Evolutionary conservation across 352 stramenopile species (phyloP).

Genomic region (Pythium folliculosum): DNA sequence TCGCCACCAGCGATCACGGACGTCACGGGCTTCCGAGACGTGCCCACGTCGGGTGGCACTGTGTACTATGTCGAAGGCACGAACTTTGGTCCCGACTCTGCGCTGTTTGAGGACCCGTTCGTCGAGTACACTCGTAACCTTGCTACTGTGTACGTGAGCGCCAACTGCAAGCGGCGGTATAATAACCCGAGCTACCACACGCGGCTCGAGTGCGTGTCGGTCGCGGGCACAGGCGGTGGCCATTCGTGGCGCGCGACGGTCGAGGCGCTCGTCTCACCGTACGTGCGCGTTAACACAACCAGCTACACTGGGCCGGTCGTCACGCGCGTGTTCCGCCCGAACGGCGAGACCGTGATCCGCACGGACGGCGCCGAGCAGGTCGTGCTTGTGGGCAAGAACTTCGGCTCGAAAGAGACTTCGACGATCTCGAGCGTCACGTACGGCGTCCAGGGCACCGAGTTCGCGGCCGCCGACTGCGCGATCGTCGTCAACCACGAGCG

Average conservation of each 20-base stretch:
- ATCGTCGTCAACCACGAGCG: slow-evolving; percentile 58
- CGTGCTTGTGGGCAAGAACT: slow-evolving; percentile 65
- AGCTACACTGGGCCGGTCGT: slow-evolving; percentile 62
- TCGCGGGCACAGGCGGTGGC: slow-evolving; percentile 44
- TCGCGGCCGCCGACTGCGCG: slow-evolving; percentile 35
- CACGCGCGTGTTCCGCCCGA: slow-evolving; percentile 50
- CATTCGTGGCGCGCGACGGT: slow-evolving; percentile 48
- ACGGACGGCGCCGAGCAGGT: slow-evolving; percentile 54
- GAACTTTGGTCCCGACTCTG: slow-evolving; percentile 52
- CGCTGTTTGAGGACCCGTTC: slow-evolving; percentile 46
- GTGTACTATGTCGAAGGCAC: slow-evolving; percentile 49
- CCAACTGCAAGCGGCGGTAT: slow-evolving; percentile 63
- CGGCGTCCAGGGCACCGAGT: slow-evolving; percentile 49
- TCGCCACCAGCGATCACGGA: slow-evolving; percentile 33
- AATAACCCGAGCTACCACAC: slow-evolving; percentile 41
- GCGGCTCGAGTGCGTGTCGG: slow-evolving; percentile 52
- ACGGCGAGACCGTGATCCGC: slow-evolving; percentile 45
- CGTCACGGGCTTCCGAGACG: slow-evolving; percentile 48
- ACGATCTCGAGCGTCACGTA: slow-evolving; percentile 50
- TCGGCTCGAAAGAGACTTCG: slow-evolving; percentile 38
- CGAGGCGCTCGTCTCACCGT: slow-evolving; percentile 40
- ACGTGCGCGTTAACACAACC: slow-evolving; percentile 34
- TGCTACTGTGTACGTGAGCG: slow-evolving; percentile 31
- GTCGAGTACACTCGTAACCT: slow-evolving; percentile 55
- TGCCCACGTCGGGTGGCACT: slow-evolving; percentile 44